Evolutionary conservation across 345 rosid genomes (phyloP).

Genomic region (Brassica juncea): DNA sequence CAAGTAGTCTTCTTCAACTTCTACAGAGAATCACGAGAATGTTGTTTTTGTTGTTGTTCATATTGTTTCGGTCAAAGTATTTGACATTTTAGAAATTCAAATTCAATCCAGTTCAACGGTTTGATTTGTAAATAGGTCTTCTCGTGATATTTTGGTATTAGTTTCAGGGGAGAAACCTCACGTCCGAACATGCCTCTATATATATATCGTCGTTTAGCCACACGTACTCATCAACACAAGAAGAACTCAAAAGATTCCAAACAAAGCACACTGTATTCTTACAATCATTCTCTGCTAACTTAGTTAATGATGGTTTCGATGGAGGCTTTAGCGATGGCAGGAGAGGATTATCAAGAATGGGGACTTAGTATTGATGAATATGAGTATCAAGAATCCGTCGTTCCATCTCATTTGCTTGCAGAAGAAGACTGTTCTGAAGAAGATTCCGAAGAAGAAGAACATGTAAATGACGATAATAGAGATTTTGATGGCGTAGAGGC

Average conservation of each 20-base stretch:
- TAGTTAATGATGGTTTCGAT: slow-evolving; percentile 31
- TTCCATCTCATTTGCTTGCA: slow-evolving; percentile 42
- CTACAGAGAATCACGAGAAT: background rate
- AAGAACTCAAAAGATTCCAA: slow-evolving; percentile 1
- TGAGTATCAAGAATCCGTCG: slow-evolving; percentile 36
- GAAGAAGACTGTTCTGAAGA: slow-evolving; percentile 14
- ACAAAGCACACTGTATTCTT: slow-evolving; percentile 15
- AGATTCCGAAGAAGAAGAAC: background rate
- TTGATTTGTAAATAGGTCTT: background rate
- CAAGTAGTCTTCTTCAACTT: background rate
- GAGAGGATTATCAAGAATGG: slow-evolving; percentile 38
- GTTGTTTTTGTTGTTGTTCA: background rate
- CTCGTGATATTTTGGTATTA: background rate
- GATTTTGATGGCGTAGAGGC: background rate
- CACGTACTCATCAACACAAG: slow-evolving; percentile 22
- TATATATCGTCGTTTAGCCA: slow-evolving; percentile 21
- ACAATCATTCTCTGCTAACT: background rate
- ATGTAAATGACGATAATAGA: background rate
- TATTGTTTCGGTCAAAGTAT: background rate
- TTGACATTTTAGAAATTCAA: background rate
- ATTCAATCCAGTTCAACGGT: background rate
- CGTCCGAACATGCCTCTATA: slow-evolving; percentile 15
- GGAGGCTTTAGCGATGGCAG: slow-evolving; percentile 58
- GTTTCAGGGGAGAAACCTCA: background rate
- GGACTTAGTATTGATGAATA: slow-evolving; percentile 41